Base-by-base conservation (phyloP, 2,329 filamentous ascomycete species). In the Neoscytalidium dimidiatum region DNA sequence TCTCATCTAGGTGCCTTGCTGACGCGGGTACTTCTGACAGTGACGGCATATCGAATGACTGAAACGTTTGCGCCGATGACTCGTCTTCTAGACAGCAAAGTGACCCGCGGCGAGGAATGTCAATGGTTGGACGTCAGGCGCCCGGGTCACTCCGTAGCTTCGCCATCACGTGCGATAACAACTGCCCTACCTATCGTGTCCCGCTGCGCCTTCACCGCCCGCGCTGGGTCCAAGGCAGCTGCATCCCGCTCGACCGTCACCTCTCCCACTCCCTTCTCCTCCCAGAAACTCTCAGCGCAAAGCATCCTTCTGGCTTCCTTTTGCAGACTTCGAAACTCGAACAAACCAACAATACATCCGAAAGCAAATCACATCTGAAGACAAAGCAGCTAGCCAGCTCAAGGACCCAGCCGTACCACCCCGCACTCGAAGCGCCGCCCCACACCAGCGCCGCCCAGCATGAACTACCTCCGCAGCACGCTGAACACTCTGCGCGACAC, bases 401-500 rank as follows among this genome's bases (percentile, higher is more conserved):
- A n/a, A 60, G 26, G 21, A 14, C 41, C 19, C 23, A 60, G 3
- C 56, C 56, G 56, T n/a, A 31, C 56, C 56, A 44, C 56, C 56
- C 56, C 56, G 56, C 56, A 60, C 21, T 31, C 56, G 49, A 17
- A 29, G 56, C 56, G 51, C 62, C 56, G 51, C 62, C 62, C 62
- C 62, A 57, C 53, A 61, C 19, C 43, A 35, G 23, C 35, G 44
- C 56, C 29, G 38, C 44, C 66, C 67, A 74, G 67, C 65, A 96
- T 97, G 92, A 95, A 96, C 78, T 90, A 94, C 82, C 86, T 78
- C 74, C 92, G 96, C 80, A 96, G 93, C 64, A 94, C 92, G 60
- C 89, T 97, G 77, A 95, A 96, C 79, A 92, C 90, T 71, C 88
- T 97, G 75, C 91, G 94, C 72, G 95, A 98, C 81, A 90, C 90